Base-by-base conservation (phyloP, 2,329 filamentous ascomycete species). In the Periconia sp. region DNA sequence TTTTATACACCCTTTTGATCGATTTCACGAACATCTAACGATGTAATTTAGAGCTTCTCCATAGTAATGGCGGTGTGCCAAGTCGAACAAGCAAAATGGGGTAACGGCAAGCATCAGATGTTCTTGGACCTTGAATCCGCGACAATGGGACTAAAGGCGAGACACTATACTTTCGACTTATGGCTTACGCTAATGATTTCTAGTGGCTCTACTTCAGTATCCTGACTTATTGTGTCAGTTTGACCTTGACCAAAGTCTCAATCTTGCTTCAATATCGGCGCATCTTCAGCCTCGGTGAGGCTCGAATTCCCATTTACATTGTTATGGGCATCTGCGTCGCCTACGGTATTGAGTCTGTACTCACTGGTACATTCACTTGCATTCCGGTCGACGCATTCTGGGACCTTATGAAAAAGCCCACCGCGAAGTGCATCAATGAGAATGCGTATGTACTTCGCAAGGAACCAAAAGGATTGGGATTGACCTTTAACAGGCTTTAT, bases 131-230 rank as follows among this genome's bases (percentile, higher is more conserved):
- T 46, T n/a, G 47, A 48, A 1, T 44, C 43, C 11, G 30, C 52
- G 1, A 40, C 37, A 4, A 29, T 29, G 2, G 43, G 50, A 7
- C 19, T 61, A 11, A 56, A 54, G 40, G 61, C 62, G 41, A 12
- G 52, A 36, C 12, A 21, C 5, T 15, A 16, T 1, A n/a, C 9
- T 11, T 5, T 9, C 1, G 3, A 3, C 13, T 15, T 10, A 7
- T 7, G 11, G 3, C 4, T 11, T n/a, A 11, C 4, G 29, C 48
- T 59, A 28, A 57, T 18, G 4, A 5, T 9, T 24, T n/a, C 19
- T n/a, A 64, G 61, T 55, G 50, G 24, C 43, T 65, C 0, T 64
- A 55, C 37, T 58, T 51, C 47, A 60, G 59, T 39, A 59, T 65
- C 36, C 46, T 61, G 4, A 33, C 46, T 19, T 65, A 65, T 40